Evolutionary conservation across 352 stramenopile genomes (phyloP), one percentile per base, ranked within the genome.

Genomic region (Globisporangium acanthophoron): DNA sequence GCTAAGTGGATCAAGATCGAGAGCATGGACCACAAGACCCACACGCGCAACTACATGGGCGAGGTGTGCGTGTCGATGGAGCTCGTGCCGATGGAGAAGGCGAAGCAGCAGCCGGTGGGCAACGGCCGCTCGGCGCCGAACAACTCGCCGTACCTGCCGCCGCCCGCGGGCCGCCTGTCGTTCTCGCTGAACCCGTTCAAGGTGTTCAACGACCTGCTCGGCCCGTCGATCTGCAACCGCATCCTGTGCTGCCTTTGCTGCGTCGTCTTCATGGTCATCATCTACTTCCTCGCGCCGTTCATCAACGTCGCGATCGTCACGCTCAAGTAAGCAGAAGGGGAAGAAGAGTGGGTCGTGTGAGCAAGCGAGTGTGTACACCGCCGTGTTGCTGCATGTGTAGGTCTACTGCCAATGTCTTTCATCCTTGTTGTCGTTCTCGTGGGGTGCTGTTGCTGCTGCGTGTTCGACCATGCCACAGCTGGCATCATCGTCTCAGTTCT

Each of bases 121-220:
- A 69, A 76, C n/a, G 93, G 91, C 37, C 83, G 92, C 11, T 85
- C 71, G 33, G 79, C 94, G 21, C 93, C 93, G 8, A 98, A 98
- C 75, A 92, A 91, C 59, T 94, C 94, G 55, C 93, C 93, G 33
- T 96, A 96, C 65, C 72, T 97, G 35, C 92, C 92, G 13, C 88
- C 88, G 11, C 92, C 92, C 11, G 84, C 84, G 27, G 93, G 92
- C 9, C 80, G 94, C 9, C 69, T 98, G 2, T 94, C 94, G 60
- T 96, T 96, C 68, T 93, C 78, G 15, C 74, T 95, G 57, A 97
- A 97, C 65, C 90, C 90, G 48, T 97, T 97, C 67, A 92, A 91
- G 65, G 74, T 97, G 7, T 76, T 94, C 49, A 89, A 84, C 59
- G 86, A 96, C 39, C 59, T 97, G 43, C 68, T 96, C 16, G 90